Conservation (phyloP, 116 monocot genomes). For the Zostera marina region DNA sequence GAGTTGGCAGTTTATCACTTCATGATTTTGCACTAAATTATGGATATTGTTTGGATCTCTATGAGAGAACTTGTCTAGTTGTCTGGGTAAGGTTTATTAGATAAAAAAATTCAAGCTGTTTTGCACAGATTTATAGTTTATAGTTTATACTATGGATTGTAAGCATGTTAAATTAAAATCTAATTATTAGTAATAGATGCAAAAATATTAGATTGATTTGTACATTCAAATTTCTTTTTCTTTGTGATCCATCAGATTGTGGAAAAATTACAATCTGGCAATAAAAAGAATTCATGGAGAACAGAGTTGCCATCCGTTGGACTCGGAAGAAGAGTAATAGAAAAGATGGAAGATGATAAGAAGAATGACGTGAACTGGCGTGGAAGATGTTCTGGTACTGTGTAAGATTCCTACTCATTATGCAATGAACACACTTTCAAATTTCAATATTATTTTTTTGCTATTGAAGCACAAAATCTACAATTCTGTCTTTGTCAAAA, state of each 20-base stretch:
- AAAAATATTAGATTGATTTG: background rate
- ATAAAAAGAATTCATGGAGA: constrained; percentile 42
- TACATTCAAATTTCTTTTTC: background rate
- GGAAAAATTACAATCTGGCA: constrained; percentile 58
- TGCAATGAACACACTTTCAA: background rate
- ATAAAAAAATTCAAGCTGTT: background rate
- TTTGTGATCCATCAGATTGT: constrained; percentile 43
- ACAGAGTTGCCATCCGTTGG: constrained; percentile 69
- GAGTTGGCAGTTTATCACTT: background rate
- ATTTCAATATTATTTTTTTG: background rate
- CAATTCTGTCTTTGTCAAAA: background rate
- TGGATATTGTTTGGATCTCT: too few species aligned
- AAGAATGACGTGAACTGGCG: constrained; percentile 67
- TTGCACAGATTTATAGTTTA: background rate
- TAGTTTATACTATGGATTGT: background rate
- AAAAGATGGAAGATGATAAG: constrained; percentile 52
- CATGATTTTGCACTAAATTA: background rate
- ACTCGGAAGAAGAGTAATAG: constrained; percentile 40
- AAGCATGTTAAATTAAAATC: background rate
- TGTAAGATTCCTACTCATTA: constrained; percentile 43
- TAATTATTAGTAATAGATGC: background rate
- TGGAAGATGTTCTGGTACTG: constrained; percentile 97
- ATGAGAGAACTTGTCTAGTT: too few species aligned
- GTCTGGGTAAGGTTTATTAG: too few species aligned
- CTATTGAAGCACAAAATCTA: background rate